These are phyloP conservation scores for Ulota crispa DNA, from an alignment of 225 moss, liverwort and hornwort genomes.

Conservation along the genomic window DNA sequence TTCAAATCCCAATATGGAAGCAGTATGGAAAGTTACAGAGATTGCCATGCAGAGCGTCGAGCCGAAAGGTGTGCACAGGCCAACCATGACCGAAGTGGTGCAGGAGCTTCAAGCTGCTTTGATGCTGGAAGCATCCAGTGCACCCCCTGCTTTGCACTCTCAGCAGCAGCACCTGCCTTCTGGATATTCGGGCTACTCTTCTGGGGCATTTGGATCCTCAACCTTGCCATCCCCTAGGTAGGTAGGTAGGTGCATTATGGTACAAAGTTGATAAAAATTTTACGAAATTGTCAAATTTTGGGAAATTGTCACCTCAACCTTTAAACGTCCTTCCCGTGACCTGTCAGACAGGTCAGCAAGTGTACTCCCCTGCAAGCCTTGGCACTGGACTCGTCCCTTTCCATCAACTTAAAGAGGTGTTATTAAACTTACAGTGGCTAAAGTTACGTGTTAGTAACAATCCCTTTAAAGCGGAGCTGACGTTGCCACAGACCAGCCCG, in stretches of 20 bases:
- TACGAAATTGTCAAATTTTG: background rate
- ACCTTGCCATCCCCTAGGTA: background rate
- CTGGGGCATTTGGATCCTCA: background rate
- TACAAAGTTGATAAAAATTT: too few species aligned
- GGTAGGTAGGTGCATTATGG: too few species aligned
- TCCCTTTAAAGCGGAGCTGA: too few species aligned
- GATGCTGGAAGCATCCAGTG: background rate
- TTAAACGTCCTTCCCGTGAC: too few species aligned
- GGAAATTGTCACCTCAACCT: too few species aligned
- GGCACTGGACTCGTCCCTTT: too few species aligned
- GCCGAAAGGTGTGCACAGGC: slow-evolving; percentile 20
- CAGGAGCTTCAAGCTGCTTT: slow-evolving; percentile 8
- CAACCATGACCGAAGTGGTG: slow-evolving; percentile 6
- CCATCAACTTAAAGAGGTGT: too few species aligned
- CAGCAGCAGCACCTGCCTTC: background rate
- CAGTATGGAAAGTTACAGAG: slow-evolving; percentile 52
- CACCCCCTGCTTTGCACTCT: background rate
- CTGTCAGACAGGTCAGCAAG: too few species aligned
- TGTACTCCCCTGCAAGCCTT: too few species aligned
- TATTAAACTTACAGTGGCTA: background rate
- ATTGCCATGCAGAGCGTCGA: slow-evolving; percentile 53
- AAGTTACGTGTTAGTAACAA: background rate
- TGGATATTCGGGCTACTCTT: background rate
- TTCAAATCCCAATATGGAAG: slow-evolving; percentile 19
- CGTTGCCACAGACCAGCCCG: too few species aligned